A percentile compares a stretch with the other conserved stretches of the same genome.
These are phyloP conservation scores for Prunus campanulata DNA, from an alignment of 306 rosid genomes.

Conservation along the genomic window DNA sequence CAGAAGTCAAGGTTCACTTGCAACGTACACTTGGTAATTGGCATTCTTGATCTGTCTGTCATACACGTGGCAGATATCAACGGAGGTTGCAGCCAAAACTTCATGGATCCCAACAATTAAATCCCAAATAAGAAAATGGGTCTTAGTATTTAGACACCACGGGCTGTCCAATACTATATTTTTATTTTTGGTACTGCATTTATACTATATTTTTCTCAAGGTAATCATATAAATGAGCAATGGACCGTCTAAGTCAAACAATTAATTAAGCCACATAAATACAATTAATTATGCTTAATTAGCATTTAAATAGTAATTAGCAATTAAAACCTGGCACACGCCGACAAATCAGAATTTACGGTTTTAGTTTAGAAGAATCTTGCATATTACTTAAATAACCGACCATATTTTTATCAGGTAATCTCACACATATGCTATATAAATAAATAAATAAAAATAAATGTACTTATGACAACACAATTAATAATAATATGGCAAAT, in stretches of 20 bases:
- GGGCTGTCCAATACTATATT: neutral
- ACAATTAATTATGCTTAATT: too few relatives aligned
- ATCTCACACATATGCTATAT: slow-evolving; percentile 37
- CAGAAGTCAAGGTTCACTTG: slow-evolving; percentile 10
- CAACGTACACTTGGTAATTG: neutral
- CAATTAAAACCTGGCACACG: slow-evolving; percentile 24
- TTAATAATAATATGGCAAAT: neutral
- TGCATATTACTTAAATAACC: slow-evolving; percentile 25
- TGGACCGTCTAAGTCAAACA: slow-evolving; percentile 43
- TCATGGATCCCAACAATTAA: slow-evolving; percentile 1
- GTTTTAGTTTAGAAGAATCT: slow-evolving; percentile 39
- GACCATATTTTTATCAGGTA: slow-evolving; percentile 38
- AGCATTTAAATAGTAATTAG: neutral
- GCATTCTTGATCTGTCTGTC: slow-evolving; percentile 33
- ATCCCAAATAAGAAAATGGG: neutral
- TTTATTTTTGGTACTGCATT: neutral
- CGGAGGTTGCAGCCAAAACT: slow-evolving; percentile 27
- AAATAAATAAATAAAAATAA: neutral
- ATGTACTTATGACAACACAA: neutral
- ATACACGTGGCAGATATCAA: slow-evolving; percentile 42
- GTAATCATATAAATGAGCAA: neutral
- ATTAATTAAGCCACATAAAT: slow-evolving; percentile 32
- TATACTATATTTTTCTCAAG: neutral
- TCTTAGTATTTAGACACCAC: slow-evolving; percentile 38
- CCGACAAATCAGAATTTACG: slow-evolving; percentile 63